Percentiles rank a stretch among this genome's conserved stretches.
These are phyloP conservation scores for Fagopyrum tataricum DNA, from an alignment of 148 eudicot genomes.

Conservation along the genomic window DNA sequence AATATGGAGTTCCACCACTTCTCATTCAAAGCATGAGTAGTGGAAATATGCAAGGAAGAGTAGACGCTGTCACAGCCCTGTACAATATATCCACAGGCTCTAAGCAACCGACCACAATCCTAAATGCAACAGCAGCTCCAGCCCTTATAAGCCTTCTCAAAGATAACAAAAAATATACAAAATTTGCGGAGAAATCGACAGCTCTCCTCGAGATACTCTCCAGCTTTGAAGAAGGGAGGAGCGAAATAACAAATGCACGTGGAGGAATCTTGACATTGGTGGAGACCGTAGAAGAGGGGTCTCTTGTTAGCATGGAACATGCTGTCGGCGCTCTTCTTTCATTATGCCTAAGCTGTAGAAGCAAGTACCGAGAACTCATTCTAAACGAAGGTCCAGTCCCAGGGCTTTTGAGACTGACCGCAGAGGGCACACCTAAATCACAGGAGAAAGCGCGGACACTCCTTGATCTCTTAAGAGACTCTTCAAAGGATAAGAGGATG, in stretches of 20 bases:
- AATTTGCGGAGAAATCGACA: constrained; percentile 69
- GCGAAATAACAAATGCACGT: constrained; percentile 27
- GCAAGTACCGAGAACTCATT: constrained; percentile 58
- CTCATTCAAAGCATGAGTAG: constrained; percentile 52
- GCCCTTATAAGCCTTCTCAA: constrained; percentile 57
- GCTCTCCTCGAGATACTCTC: constrained; percentile 50
- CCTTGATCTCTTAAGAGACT: constrained; percentile 50
- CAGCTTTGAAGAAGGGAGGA: constrained; percentile 43
- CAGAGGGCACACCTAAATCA: constrained; percentile 52
- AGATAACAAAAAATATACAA: constrained; percentile 76
- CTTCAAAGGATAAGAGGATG: constrained; percentile 35
- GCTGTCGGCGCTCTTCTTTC: constrained; percentile 67
- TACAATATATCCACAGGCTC: constrained; percentile 45
- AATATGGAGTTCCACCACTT: constrained; percentile 47
- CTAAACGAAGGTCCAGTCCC: constrained; percentile 76
- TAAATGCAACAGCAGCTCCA: constrained; percentile 44
- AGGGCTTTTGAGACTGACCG: constrained; percentile 60
- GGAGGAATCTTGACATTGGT: constrained; percentile 60
- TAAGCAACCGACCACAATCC: constrained; percentile 26
- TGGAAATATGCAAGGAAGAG: constrained; percentile 60
- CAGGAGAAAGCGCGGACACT: constrained; percentile 52
- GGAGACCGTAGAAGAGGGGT: constrained; percentile 66
- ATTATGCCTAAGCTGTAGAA: constrained; percentile 47
- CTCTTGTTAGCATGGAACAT: constrained; percentile 52
- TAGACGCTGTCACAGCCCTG: constrained; percentile 71